Conservation (phyloP, 1,284 basidiomycete genomes). For the Apiotrichum gamsii region DNA sequence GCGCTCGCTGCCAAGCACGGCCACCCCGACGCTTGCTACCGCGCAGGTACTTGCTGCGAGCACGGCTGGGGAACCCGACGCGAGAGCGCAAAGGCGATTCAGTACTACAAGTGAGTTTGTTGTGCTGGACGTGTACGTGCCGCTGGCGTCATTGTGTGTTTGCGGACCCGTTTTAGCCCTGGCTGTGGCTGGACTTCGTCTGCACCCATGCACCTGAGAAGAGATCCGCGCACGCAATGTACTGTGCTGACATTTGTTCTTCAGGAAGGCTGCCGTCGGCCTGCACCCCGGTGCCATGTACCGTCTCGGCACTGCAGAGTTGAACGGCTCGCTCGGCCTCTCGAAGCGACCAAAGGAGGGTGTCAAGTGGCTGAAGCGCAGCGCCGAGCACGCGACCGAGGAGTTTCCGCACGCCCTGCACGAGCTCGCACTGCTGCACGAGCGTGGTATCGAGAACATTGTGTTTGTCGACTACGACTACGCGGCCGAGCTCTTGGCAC, state of each 20-base stretch:
- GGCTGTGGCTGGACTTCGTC: no score
- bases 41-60: constrained; percentile 95
- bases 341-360: constrained; percentile 87
- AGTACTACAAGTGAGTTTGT: constrained; percentile 70
- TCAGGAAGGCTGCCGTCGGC: constrained; percentile 79
- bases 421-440: constrained; percentile 89
- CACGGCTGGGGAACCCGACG: constrained; percentile 97
- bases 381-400: constrained; percentile 86
- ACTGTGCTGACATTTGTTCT: background rate
- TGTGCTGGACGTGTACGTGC: no score
- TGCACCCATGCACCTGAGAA: no score
- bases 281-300: constrained; percentile 95
- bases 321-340: constrained; percentile 89
- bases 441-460: constrained; percentile 92
- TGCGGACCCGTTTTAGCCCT: no score
- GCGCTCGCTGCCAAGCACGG: constrained; percentile 95
- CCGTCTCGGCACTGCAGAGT: constrained; percentile 87
- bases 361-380: constrained; percentile 96
- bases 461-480: constrained; percentile 96
- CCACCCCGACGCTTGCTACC: constrained; percentile 93
- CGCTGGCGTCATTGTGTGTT: no score
- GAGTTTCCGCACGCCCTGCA: constrained; percentile 96
- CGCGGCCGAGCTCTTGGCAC: constrained; percentile 85
- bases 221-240: no score
- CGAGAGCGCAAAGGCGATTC: constrained; percentile 83